These are phyloP conservation scores for Beauveria varroae DNA, from an alignment of 2,329 filamentous ascomycete genomes.

Conservation along the genomic window DNA sequence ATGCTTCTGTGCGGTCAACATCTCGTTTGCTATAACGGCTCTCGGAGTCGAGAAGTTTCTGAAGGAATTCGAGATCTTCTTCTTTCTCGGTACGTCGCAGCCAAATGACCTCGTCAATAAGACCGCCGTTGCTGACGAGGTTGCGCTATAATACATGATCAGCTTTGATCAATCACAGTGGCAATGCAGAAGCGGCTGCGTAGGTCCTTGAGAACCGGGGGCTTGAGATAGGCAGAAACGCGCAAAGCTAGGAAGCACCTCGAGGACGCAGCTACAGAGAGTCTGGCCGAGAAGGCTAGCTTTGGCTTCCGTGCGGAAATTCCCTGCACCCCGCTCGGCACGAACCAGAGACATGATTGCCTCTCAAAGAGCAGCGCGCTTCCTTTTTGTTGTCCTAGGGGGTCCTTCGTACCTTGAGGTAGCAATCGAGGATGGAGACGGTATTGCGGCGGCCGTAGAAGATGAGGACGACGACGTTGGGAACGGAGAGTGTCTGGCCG, in stretches of 20 bases:
- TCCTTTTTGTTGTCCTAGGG: background rate
- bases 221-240: background rate
- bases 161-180: background rate
- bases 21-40: conserved; percentile 30
- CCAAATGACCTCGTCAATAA: conserved; percentile 38
- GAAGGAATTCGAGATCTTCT: conserved; percentile 31
- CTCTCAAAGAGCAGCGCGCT: background rate
- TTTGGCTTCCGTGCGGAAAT: background rate
- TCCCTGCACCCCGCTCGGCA: background rate
- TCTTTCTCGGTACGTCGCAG: conserved; percentile 33
- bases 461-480: conserved; percentile 36
- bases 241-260: background rate
- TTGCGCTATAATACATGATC: conserved; percentile 27
- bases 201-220: background rate
- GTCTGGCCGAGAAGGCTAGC: background rate
- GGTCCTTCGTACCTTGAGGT: conserved; percentile 27
- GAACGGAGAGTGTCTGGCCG: conserved; percentile 9
- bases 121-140: conserved; percentile 35
- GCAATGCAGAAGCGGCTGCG: background rate
- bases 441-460: conserved; percentile 38
- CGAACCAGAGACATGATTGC: background rate
- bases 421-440: conserved; percentile 40
- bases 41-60: conserved; percentile 29
- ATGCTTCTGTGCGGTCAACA: conserved; percentile 24
- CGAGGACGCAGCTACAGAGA: background rate